Evolutionary conservation across 352 stramenopile genomes (phyloP).

Genomic region (Peronospora tabacina): DNA sequence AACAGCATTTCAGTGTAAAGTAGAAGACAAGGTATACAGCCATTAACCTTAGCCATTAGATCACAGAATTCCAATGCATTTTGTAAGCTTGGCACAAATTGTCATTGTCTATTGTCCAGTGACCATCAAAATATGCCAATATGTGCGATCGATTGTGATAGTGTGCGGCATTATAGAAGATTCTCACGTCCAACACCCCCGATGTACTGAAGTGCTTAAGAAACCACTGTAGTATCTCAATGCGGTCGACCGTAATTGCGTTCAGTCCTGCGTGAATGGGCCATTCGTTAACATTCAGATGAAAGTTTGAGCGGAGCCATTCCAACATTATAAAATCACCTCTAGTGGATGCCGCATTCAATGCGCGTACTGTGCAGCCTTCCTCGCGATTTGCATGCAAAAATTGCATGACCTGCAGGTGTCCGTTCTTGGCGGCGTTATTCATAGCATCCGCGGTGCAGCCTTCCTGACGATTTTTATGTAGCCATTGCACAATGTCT

Average conservation of each 20-base stretch:
- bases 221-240: slow-evolving; percentile 26
- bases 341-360: slow-evolving; percentile 13
- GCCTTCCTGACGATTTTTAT: slow-evolving; percentile 26
- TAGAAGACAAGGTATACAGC: too few species aligned
- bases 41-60: not conserved
- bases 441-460: slow-evolving; percentile 32
- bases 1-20: too few species aligned
- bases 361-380: slow-evolving; percentile 17
- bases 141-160: slow-evolving; percentile 21
- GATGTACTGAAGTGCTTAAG: slow-evolving; percentile 8
- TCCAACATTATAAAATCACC: slow-evolving; percentile 23
- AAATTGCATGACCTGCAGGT: slow-evolving; percentile 28
- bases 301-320: slow-evolving; percentile 12
- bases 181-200: slow-evolving; percentile 5
- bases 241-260: slow-evolving; percentile 16
- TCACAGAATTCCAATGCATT: slow-evolving; percentile 30
- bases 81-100: slow-evolving; percentile 18
- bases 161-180: slow-evolving; percentile 17
- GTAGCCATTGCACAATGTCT: slow-evolving; percentile 26
- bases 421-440: slow-evolving; percentile 18
- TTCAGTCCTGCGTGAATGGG: slow-evolving; percentile 16
- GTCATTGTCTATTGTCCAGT: slow-evolving; percentile 9
- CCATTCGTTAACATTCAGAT: slow-evolving; percentile 7
- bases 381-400: slow-evolving; percentile 15
- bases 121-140: slow-evolving; percentile 19